phyloP scores from a whole-genome alignment of 345 rosid genomes.

The Salix koriyanagi region DNA sequence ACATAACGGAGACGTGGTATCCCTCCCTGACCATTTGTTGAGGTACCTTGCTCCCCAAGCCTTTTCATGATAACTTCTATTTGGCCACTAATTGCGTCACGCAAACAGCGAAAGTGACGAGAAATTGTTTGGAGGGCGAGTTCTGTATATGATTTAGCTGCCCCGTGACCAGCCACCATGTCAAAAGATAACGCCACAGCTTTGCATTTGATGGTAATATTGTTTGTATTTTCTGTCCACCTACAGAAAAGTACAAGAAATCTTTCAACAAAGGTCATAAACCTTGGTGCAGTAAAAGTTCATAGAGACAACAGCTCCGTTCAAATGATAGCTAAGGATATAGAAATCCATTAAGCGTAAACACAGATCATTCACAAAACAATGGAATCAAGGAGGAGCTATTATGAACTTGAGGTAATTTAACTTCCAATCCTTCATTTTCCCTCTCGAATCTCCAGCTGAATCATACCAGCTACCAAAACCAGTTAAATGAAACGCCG shows the following conservation, averaged over 20 bases:
- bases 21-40: constrained; percentile 43
- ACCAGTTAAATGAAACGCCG: neutral
- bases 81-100: constrained; percentile 64
- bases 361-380: neutral
- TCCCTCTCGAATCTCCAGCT: neutral
- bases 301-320: neutral
- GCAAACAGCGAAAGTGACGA: constrained; percentile 67
- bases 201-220: constrained; percentile 75
- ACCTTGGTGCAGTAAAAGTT: neutral
- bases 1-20: constrained; percentile 69
- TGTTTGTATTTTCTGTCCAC: constrained; percentile 73
- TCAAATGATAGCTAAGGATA: neutral
- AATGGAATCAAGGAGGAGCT: neutral
- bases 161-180: constrained; percentile 60
- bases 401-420: neutral
- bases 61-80: constrained; percentile 43
- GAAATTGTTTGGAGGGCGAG: constrained; percentile 87
- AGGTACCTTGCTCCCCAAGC: constrained; percentile 70
- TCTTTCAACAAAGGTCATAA: neutral
- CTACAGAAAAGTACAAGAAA: constrained; percentile 26
- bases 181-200: constrained; percentile 70
- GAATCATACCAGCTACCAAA: neutral
- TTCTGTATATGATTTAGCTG: constrained; percentile 82
- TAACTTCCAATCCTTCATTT: neutral
- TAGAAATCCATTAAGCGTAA: neutral